Conservation (phyloP, 2,329 filamentous ascomycete species). For the Clonostachys rhizophaga region DNA sequence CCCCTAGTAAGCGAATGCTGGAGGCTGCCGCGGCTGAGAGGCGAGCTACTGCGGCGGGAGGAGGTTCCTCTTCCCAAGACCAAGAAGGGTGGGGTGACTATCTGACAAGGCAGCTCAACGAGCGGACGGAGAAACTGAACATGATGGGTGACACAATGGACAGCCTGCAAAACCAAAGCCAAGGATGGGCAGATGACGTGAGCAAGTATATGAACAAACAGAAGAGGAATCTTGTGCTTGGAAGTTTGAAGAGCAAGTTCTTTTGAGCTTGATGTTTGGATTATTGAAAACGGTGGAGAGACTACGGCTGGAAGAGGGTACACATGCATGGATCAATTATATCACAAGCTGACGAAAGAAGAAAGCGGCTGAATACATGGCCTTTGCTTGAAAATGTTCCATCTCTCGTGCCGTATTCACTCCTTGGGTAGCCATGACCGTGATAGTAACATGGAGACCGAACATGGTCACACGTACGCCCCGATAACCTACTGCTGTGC, state of each 20-base stretch:
- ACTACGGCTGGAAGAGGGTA: too few species aligned
- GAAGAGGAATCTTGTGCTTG: constrained; percentile 79
- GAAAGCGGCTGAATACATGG: too few species aligned
- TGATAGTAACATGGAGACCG: too few species aligned
- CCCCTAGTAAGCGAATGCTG: constrained; percentile 83
- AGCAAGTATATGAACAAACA: constrained; percentile 82
- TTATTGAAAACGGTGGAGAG: too few species aligned
- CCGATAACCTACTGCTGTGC: too few species aligned
- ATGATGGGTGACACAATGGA: constrained; percentile 84
- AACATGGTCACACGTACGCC: too few species aligned
- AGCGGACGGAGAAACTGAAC: constrained; percentile 82
- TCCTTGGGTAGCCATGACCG: too few species aligned
- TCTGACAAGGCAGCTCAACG: constrained; percentile 80
- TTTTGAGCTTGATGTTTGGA: constrained; percentile 13
- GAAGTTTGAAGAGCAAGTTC: constrained; percentile 60
- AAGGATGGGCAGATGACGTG: constrained; percentile 82
- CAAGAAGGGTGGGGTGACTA: constrained; percentile 73
- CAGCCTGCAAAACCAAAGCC: constrained; percentile 72
- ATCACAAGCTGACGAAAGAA: too few species aligned
- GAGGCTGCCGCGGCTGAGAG: constrained; percentile 75
- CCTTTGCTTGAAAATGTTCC: too few species aligned
- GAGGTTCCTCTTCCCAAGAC: constrained; percentile 14
- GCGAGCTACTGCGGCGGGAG: constrained; percentile 42
- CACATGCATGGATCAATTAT: too few species aligned
- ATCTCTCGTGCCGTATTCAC: too few species aligned